Evolutionary conservation across 331 rosid species (phyloP).

Genomic region (Pyrus hybrid): DNA sequence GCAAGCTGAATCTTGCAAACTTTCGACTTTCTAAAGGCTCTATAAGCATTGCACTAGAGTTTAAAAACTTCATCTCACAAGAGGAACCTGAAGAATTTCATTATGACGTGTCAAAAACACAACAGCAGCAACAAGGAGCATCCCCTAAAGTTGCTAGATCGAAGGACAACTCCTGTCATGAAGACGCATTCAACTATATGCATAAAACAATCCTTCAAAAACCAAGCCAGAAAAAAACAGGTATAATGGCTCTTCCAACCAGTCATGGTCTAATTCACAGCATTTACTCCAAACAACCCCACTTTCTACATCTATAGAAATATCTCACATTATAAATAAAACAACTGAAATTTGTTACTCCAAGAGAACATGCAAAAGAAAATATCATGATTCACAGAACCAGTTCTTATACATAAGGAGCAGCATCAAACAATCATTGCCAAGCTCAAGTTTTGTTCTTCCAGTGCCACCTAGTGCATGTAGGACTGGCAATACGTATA

Average conservation of each 20-base stretch:
- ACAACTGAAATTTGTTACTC: not conserved
- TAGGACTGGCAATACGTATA: not conserved
- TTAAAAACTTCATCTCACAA: conserved; percentile 72
- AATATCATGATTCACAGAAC: not conserved
- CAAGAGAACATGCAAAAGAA: not conserved
- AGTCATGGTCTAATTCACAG: not conserved
- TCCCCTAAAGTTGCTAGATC: not conserved
- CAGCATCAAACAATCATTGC: not conserved
- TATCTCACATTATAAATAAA: not conserved
- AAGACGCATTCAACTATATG: not conserved
- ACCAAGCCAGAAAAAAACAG: not conserved
- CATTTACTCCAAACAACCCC: not conserved
- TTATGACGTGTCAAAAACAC: conserved; percentile 20
- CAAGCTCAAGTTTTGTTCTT: not conserved
- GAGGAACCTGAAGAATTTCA: conserved; percentile 53
- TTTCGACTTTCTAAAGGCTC: conserved; percentile 86
- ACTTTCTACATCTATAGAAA: not conserved
- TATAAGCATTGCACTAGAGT: conserved; percentile 65
- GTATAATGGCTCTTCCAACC: not conserved
- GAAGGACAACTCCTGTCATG: not conserved
- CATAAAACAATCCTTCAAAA: not conserved
- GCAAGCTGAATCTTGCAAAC: conserved; percentile 73
- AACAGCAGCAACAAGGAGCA: not conserved
- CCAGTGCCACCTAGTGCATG: not conserved
- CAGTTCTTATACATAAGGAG: not conserved